phyloP scores from a whole-genome alignment of 2,329 filamentous ascomycete species.

The Dryadomyces quercus-mongolicae region DNA sequence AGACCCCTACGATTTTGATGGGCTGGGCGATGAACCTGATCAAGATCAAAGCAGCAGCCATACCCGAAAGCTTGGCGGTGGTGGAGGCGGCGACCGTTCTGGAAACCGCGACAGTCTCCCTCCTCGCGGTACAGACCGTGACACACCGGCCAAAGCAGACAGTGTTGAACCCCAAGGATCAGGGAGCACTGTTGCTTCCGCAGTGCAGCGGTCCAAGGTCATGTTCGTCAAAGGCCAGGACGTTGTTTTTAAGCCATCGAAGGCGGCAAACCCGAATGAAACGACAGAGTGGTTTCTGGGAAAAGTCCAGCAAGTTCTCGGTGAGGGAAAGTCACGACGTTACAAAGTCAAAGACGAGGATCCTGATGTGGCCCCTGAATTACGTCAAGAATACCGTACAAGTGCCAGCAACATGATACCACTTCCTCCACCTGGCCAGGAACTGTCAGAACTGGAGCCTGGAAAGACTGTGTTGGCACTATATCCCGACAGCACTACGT shows the following conservation, averaged over 20 bases:
- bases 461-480: constrained; percentile 65
- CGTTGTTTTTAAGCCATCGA: constrained; percentile 51
- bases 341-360: constrained; percentile 75
- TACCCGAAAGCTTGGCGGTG: constrained; percentile 20
- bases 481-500: constrained; percentile 75
- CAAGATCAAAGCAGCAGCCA: constrained; percentile 25
- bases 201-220: constrained; percentile 35
- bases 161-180: constrained; percentile 40
- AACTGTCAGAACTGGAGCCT: constrained; percentile 48
- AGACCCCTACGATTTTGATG: constrained; percentile 29
- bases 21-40: constrained; percentile 27
- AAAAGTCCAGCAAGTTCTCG: constrained; percentile 62
- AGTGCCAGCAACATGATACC: constrained; percentile 66
- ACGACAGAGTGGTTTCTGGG: constrained; percentile 62
- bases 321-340: constrained; percentile 64
- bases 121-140: constrained; percentile 28
- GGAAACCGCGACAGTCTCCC: constrained; percentile 22
- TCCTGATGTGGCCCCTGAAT: constrained; percentile 50
- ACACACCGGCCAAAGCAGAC: constrained; percentile 43
- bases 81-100: constrained; percentile 16
- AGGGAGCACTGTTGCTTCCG: constrained; percentile 20
- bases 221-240: constrained; percentile 50
- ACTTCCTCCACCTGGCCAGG: constrained; percentile 46
- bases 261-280: constrained; percentile 31
- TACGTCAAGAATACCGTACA: constrained; percentile 57